Conservation (phyloP, 805 yeast species). For the Kuraishia molischiana region DNA sequence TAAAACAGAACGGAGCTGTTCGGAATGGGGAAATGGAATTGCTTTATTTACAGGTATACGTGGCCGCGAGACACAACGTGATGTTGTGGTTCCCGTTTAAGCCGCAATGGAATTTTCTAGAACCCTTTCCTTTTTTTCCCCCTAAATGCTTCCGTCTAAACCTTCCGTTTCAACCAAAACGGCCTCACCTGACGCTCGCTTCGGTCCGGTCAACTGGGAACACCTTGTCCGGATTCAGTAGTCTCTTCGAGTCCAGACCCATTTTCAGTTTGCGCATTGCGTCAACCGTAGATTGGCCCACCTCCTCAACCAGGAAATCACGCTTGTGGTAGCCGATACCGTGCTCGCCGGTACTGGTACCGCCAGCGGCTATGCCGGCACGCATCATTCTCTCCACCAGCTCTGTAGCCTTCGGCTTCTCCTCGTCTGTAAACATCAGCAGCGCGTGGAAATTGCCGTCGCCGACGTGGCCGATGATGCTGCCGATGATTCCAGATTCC, state of each 20-base stretch:
- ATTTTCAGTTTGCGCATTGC: slow-evolving; percentile 66
- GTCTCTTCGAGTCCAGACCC: slow-evolving; percentile 62
- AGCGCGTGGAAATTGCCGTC: slow-evolving; percentile 77
- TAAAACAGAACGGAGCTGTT: too few species aligned
- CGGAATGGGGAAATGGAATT: too few species aligned
- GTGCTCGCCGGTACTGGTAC: slow-evolving; percentile 84
- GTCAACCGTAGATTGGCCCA: slow-evolving; percentile 59
- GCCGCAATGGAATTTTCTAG: too few species aligned
- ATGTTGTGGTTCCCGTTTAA: too few species aligned
- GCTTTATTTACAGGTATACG: too few species aligned
- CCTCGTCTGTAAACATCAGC: slow-evolving; percentile 45
- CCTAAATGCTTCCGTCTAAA: too few species aligned
- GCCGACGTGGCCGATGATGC: slow-evolving; percentile 74
- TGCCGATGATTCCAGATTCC: slow-evolving; percentile 38
- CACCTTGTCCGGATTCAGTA: slow-evolving; percentile 73
- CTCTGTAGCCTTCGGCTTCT: slow-evolving; percentile 32
- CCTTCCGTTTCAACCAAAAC: too few species aligned
- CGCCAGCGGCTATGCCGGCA: slow-evolving; percentile 60
- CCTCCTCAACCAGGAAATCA: slow-evolving; percentile 45
- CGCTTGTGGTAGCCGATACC: slow-evolving; percentile 79
- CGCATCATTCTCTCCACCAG: slow-evolving; percentile 54
- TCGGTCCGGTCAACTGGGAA: slow-evolving; percentile 54
- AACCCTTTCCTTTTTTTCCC: too few species aligned
- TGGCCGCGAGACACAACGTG: too few species aligned
- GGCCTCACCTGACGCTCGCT: too few species aligned